Conservation (phyloP, 176 grass and related monocot species). For the Carex cristatella region DNA sequence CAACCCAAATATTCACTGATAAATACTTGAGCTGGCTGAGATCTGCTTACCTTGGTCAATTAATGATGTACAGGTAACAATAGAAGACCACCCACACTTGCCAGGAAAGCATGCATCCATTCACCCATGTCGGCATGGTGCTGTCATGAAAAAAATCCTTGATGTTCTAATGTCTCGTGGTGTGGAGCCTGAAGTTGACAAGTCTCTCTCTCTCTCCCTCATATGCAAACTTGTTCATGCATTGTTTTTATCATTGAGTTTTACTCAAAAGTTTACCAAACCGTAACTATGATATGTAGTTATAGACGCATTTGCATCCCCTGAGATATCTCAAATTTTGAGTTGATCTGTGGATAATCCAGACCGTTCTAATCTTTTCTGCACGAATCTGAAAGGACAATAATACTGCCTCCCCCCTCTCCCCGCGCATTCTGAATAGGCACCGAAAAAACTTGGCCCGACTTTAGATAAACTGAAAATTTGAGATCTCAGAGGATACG, state of each 20-base stretch:
- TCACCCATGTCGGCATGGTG: conserved; percentile 85
- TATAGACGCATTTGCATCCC: background rate
- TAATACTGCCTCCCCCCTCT: too few relatives aligned
- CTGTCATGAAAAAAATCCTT: conserved; percentile 98
- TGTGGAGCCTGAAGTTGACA: conserved; percentile 94
- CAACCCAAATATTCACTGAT: background rate
- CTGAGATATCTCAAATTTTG: too few relatives aligned
- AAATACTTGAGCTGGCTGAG: background rate
- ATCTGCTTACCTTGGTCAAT: background rate
- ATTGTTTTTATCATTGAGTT: background rate
- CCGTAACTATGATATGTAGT: background rate
- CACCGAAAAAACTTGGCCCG: too few relatives aligned
- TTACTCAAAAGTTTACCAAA: background rate
- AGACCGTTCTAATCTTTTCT: too few relatives aligned
- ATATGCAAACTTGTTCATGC: background rate
- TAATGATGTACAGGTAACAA: conserved; percentile 66
- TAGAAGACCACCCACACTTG: conserved; percentile 94
- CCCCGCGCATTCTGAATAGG: too few relatives aligned
- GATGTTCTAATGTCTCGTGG: conserved; percentile 74
- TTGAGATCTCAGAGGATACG: too few relatives aligned
- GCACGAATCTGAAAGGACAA: too few relatives aligned
- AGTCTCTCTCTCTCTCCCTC: conserved; percentile 26
- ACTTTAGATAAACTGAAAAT: too few relatives aligned
- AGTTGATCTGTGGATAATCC: too few relatives aligned
- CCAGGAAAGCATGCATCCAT: conserved; percentile 84